phyloP scores from a whole-genome alignment of 2,329 filamentous ascomycete species.

The Sclerotinia minor region DNA sequence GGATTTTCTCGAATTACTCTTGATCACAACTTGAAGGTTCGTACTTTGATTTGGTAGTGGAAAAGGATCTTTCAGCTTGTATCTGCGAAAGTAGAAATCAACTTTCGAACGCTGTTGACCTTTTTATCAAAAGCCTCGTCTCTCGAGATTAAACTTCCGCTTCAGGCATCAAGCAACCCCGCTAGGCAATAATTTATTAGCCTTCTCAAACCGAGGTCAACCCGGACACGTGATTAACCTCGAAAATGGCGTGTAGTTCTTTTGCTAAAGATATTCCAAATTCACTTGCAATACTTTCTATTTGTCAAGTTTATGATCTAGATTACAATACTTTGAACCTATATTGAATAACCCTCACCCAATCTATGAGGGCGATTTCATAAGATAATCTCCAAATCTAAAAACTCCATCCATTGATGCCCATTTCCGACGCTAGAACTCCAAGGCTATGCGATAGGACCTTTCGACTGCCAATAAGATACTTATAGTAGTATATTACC shows the following conservation, averaged over 20 bases:
- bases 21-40: slow-evolving; percentile 4
- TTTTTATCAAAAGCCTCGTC: slow-evolving; percentile 25
- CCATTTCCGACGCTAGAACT: not conserved
- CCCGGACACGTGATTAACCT: not conserved
- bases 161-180: slow-evolving; percentile 21
- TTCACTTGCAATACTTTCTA: not conserved
- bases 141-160: slow-evolving; percentile 22
- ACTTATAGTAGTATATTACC: not conserved
- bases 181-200: slow-evolving; percentile 18
- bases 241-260: not conserved
- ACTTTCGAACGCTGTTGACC: slow-evolving; percentile 3
- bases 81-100: not conserved
- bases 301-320: not conserved
- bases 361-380: not conserved
- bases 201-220: not conserved
- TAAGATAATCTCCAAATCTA: not conserved
- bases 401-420: not conserved
- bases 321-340: not conserved
- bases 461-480: too few relatives aligned
- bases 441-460: not conserved
- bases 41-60: not conserved
- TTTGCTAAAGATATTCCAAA: not conserved
- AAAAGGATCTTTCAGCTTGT: not conserved
- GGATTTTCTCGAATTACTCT: not conserved
- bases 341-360: not conserved